Evolutionary conservation across 805 yeast species (phyloP), one percentile per base, ranked within the genome.

Genomic region (Metschnikowia drakensbergensis): DNA sequence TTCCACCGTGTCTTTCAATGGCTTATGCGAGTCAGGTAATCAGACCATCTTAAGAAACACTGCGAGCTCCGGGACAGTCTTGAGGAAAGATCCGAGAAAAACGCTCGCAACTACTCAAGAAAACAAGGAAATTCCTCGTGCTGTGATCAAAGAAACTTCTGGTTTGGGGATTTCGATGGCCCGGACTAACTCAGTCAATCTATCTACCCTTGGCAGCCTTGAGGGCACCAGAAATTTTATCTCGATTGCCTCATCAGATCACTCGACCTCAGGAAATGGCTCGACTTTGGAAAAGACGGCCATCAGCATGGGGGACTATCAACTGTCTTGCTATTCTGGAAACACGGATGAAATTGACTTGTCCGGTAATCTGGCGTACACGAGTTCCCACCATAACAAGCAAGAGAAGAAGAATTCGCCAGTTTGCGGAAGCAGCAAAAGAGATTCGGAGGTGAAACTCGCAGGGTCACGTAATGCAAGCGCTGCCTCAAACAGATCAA

Each of bases 1-100:
- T 47, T 73, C 77, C 0, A 61, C 68, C 33, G 63, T 73, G 45
- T 71, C 77, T 0, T 69, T 73, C 55, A 70, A 71, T 43, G 75
- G 72, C 2, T 55, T 72, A 46, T 49, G 50, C 30, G 47, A 45
- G 13, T 39, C 54, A 17, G 43, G 35, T n/a, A 43, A 42, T 17
- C 28, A 37, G 46, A 48, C 49, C 22, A 48, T 50, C 9, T 31
- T 49, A 37, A 47, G 50, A 29, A 49, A 46, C 39, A 50, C 53
- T 1, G 41, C 46, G 31, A 48, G 57, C 25, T 53, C 54, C 4
- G 58, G 58, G 13, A 54, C 60, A 5, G 55, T 55, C 13, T 47
- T 53, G 30, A 50, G 43, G 32, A 48, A 43, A 27, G 37, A 23
- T 9, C 25, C 13, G 2, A 39, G 54, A 31, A 47, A 46, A 37